Conservation (phyloP, 306 rosid species). For the Cicer judaicum region DNA sequence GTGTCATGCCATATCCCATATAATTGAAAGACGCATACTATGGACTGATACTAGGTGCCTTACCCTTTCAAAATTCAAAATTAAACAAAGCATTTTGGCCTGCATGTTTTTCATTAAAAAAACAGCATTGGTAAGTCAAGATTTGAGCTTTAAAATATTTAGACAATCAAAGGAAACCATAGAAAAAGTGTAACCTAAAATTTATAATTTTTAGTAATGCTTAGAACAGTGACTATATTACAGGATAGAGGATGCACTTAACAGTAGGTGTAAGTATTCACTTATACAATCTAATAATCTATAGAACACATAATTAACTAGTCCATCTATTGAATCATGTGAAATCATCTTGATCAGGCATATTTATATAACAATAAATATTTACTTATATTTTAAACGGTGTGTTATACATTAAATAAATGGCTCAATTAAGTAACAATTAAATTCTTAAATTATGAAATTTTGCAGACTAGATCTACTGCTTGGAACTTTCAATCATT, state of each 20-base stretch:
- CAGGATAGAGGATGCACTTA: neutral
- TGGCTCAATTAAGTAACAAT: neutral
- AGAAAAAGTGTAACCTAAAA: slow-evolving; percentile 5
- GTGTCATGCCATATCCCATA: slow-evolving; percentile 21
- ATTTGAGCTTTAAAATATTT: slow-evolving; percentile 12
- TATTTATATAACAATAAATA: neutral
- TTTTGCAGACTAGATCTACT: slow-evolving; percentile 2
- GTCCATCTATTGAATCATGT: neutral
- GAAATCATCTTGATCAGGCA: neutral
- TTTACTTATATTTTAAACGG: neutral
- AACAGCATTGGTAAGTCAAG: slow-evolving; percentile 1
- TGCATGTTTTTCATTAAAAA: slow-evolving; percentile 50
- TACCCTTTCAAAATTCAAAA: slow-evolving; percentile 55
- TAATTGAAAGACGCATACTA: slow-evolving; percentile 16
- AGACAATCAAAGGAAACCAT: slow-evolving; percentile 30
- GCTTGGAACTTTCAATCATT: neutral
- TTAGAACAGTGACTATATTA: slow-evolving; percentile 7
- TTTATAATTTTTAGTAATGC: neutral
- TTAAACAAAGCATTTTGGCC: slow-evolving; percentile 61
- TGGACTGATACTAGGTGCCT: slow-evolving; percentile 41
- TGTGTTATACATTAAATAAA: neutral
- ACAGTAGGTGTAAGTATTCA: neutral
- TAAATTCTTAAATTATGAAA: slow-evolving; percentile 3
- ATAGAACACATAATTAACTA: neutral
- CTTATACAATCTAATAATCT: slow-evolving; percentile 15